A percentile compares a stretch with the other conserved stretches of the same genome.
Conservation (phyloP, 2,329 filamentous ascomycete species). For the Arthrobotrys iridis region DNA sequence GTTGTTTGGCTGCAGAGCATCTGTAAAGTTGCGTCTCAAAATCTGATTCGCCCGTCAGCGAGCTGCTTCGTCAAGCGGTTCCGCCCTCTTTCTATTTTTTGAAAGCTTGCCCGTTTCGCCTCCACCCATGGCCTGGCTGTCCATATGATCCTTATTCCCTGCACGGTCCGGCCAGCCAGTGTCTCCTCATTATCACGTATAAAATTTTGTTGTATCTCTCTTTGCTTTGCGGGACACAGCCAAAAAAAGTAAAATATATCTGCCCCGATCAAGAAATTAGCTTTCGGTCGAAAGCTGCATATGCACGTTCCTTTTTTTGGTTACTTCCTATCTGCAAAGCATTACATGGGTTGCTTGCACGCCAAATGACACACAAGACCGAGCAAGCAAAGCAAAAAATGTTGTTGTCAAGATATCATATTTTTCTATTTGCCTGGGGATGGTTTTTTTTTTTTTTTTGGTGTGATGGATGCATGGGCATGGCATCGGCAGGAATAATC, state of each 20-base stretch:
- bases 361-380: constrained; percentile 51
- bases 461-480: constrained; percentile 40
- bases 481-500: constrained; percentile 51
- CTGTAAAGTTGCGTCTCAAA: constrained; percentile 44
- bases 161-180: constrained; percentile 19
- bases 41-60: constrained; percentile 39
- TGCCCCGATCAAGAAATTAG: constrained; percentile 36
- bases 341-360: constrained; percentile 48
- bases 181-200: constrained; percentile 47
- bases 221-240: constrained; percentile 19
- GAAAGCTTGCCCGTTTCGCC: constrained; percentile 41
- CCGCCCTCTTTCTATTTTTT: constrained; percentile 17
- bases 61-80: constrained; percentile 25
- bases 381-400: constrained; percentile 31
- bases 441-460: constrained; percentile 17
- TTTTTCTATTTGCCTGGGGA: constrained; percentile 28
- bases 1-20: constrained; percentile 49
- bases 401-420: constrained; percentile 48
- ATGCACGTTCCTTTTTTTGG: constrained; percentile 54
- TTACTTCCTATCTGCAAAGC: constrained; percentile 50
- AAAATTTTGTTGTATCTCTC: constrained; percentile 32
- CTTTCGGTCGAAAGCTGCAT: constrained; percentile 41
- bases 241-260: constrained; percentile 18
- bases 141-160: constrained; percentile 53
- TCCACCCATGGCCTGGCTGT: constrained; percentile 35